phyloP scores from a whole-genome alignment of 352 stramenopile genomes.

The Globisporangium nagaii region DNA sequence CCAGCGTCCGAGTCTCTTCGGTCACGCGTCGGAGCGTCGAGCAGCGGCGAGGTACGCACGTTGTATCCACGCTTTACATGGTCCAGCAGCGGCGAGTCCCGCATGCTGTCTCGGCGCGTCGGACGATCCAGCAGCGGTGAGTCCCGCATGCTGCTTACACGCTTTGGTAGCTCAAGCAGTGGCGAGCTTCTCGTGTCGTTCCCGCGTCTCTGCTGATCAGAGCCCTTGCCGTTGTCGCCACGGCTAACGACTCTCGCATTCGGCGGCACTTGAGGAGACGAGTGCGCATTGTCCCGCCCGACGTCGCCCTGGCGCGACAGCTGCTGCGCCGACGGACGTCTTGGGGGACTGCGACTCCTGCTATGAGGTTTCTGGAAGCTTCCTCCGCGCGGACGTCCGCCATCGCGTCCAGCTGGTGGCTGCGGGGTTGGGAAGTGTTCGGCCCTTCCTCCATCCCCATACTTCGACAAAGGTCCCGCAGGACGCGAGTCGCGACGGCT shows the following conservation, averaged over 20 bases:
- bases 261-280: constrained; percentile 5
- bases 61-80: neutral
- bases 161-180: neutral
- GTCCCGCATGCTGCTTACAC: neutral
- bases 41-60: neutral
- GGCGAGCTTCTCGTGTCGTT: neutral
- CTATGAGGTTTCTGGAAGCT: constrained; percentile 9
- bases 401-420: constrained; percentile 3
- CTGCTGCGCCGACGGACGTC: neutral
- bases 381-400: neutral
- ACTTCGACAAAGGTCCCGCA: constrained; percentile 21
- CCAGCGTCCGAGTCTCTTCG: constrained; percentile 3
- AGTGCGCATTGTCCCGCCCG: neutral
- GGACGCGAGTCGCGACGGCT: constrained; percentile 22
- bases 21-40: neutral
- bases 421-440: constrained; percentile 2
- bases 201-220: neutral
- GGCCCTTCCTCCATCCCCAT: constrained; percentile 21
- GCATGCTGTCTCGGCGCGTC: neutral
- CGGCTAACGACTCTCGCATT: constrained; percentile 1
- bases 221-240: neutral
- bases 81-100: constrained; percentile 1
- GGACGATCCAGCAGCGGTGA: neutral
- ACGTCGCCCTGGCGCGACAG: constrained; percentile 2
- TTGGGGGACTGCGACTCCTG: constrained; percentile 4